A percentile compares a stretch with the other conserved stretches of the same genome.
Evolutionary conservation across 2,329 filamentous ascomycete genomes (phyloP).

Genomic region (Fusarium globosum): DNA sequence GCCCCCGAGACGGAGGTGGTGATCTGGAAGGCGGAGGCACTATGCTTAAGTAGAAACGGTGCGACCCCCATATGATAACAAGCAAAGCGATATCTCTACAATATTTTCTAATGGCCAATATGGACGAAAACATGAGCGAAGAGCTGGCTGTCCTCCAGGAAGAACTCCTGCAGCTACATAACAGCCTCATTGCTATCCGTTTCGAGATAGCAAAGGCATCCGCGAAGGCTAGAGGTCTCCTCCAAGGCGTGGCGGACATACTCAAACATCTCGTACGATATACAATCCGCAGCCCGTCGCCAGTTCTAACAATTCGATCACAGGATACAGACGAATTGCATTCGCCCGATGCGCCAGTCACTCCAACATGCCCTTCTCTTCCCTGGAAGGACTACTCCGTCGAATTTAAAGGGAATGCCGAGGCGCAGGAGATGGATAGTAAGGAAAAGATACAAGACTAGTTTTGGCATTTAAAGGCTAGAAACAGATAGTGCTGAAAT

Average conservation of each 20-base stretch:
- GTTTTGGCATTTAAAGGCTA: background rate
- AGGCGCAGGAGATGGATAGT: background rate
- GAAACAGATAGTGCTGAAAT: background rate
- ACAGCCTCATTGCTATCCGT: background rate
- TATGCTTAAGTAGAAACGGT: background rate
- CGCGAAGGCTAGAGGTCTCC: background rate
- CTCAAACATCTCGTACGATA: background rate
- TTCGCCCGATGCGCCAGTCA: background rate
- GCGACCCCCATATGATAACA: background rate
- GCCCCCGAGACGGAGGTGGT: background rate
- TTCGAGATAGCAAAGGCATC: background rate
- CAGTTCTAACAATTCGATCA: background rate
- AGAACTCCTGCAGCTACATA: background rate
- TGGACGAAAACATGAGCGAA: background rate
- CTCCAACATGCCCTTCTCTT: background rate
- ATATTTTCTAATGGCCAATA: background rate
- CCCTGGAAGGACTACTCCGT: background rate
- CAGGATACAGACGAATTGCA: background rate
- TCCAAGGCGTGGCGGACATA: background rate
- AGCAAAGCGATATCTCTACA: background rate
- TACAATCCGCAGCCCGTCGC: background rate
- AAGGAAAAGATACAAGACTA: background rate
- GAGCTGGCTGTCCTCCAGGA: background rate
- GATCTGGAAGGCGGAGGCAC: background rate
- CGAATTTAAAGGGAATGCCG: background rate